Percentiles rank a stretch among this genome's conserved stretches.
These are phyloP conservation scores for Coemansia pectinata DNA, from an alignment of 192 early-diverging fungal species.

Conservation along the genomic window DNA sequence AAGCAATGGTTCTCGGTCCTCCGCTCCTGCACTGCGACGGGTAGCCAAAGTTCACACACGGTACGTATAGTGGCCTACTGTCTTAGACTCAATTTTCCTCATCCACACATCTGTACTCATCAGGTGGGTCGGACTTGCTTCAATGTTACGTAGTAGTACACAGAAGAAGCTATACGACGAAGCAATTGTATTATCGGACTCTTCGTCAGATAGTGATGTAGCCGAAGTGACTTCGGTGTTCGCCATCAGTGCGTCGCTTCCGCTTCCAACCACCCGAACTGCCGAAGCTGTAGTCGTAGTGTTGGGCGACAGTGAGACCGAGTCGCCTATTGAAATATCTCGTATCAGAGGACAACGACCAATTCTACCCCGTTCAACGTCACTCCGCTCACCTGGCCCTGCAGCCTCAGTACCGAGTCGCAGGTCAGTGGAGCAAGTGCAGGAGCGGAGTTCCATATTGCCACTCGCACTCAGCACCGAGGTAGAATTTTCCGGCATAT, in stretches of 20 bases:
- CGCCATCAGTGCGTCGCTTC: not conserved
- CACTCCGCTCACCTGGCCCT: not conserved
- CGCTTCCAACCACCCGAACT: not conserved
- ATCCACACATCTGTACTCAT: not conserved
- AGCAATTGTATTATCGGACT: not conserved
- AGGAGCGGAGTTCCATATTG: slow-evolving; percentile 1
- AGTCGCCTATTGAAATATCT: not conserved
- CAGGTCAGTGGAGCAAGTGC: not conserved
- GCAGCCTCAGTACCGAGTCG: not conserved
- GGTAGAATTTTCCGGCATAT: not conserved
- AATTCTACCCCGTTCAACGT: not conserved
- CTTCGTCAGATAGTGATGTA: not conserved
- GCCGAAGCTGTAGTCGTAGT: not conserved
- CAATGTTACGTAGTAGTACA: not conserved
- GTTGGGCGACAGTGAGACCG: not conserved
- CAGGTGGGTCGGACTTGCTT: not conserved
- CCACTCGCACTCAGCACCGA: not conserved
- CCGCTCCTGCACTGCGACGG: not conserved
- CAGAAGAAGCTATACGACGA: not conserved
- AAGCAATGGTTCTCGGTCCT: not conserved
- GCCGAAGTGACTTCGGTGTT: not conserved
- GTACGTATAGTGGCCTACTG: not conserved
- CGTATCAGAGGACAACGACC: not conserved
- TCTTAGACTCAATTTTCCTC: not conserved
- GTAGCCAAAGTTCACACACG: not conserved